These are phyloP conservation scores for Tylopilus rubrobrunneus DNA, from an alignment of 768 basidiomycete genomes.

Conservation along the genomic window DNA sequence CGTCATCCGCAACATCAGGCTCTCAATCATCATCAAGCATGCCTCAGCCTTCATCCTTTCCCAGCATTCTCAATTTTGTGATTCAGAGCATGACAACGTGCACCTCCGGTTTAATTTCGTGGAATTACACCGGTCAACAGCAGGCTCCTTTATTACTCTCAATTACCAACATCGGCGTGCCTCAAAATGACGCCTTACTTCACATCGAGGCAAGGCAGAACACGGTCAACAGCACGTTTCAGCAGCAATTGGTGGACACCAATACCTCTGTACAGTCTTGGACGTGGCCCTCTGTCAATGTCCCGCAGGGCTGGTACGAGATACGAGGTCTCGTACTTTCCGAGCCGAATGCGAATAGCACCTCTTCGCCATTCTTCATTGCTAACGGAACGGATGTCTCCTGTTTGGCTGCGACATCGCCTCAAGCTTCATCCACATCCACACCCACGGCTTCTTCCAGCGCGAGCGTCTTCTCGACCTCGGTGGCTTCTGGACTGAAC, in stretches of 20 bases:
- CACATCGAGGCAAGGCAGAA: neutral
- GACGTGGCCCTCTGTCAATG: slow-evolving; percentile 44
- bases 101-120: slow-evolving; percentile 30
- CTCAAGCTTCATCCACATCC: slow-evolving; percentile 1
- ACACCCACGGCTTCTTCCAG: slow-evolving; percentile 10
- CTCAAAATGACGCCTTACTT: slow-evolving; percentile 17
- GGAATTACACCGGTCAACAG: slow-evolving; percentile 39
- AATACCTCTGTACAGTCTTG: slow-evolving; percentile 27
- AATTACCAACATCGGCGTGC: slow-evolving; percentile 39
- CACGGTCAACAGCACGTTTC: slow-evolving; percentile 6
- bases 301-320: slow-evolving; percentile 48
- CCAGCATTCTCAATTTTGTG: slow-evolving; percentile 19
- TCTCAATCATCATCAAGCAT: slow-evolving; percentile 13
- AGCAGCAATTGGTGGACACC: slow-evolving; percentile 24
- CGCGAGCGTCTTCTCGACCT: slow-evolving; percentile 10
- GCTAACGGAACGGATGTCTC: slow-evolving; percentile 33
- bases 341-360: neutral
- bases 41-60: slow-evolving; percentile 14
- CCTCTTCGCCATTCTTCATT: slow-evolving; percentile 35
- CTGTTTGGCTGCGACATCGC: slow-evolving; percentile 27
- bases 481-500: slow-evolving; percentile 30
- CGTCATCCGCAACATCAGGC: neutral
- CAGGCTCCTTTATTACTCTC: slow-evolving; percentile 29
- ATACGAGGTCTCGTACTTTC: slow-evolving; percentile 22
- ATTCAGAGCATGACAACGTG: slow-evolving; percentile 35